phyloP scores from a whole-genome alignment of 805 yeast species.

The Saturnispora saitoi region DNA sequence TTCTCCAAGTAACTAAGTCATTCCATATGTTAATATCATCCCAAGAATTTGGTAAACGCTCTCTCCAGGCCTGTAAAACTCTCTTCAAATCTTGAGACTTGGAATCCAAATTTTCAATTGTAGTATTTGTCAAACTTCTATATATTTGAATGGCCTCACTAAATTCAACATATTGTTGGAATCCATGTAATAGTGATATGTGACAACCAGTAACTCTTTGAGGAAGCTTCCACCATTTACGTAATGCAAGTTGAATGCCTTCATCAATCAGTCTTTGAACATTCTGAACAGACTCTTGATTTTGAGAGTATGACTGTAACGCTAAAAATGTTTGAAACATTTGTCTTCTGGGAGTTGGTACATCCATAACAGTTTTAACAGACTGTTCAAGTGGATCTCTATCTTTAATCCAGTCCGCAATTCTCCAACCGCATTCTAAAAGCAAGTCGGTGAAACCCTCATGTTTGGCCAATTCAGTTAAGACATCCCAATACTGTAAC shows the following conservation, averaged over 20 bases:
- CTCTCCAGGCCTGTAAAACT: conserved; percentile 96
- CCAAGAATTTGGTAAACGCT: conserved; percentile 92
- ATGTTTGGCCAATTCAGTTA: conserved; percentile 93
- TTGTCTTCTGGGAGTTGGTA: conserved; percentile 95
- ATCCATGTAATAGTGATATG: conserved; percentile 79
- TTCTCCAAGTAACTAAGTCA: conserved; percentile 96
- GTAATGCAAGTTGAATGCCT: conserved; percentile 85
- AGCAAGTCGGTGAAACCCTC: conserved; percentile 94
- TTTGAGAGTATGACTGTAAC: conserved; percentile 88
- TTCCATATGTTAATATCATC: conserved; percentile 98
- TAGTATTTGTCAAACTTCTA: conserved; percentile 77
- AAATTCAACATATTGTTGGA: conserved; percentile 95
- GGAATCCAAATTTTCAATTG: conserved; percentile 83
- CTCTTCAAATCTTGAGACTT: conserved; percentile 93
- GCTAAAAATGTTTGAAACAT: conserved; percentile 90
- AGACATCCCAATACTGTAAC: conserved; percentile 94
- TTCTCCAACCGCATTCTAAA: conserved; percentile 99
- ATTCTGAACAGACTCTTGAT: conserved; percentile 76
- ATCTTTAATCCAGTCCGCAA: conserved; percentile 96
- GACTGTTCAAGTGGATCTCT: conserved; percentile 90
- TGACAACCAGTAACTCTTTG: conserved; percentile 71
- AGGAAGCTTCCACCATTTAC: conserved; percentile 92
- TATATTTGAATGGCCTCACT: conserved; percentile 96
- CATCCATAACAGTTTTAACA: conserved; percentile 94
- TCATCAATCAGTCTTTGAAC: conserved; percentile 86